Base-by-base conservation (phyloP, 1,284 basidiomycete genomes). In the Hemileia vastatrix region DNA sequence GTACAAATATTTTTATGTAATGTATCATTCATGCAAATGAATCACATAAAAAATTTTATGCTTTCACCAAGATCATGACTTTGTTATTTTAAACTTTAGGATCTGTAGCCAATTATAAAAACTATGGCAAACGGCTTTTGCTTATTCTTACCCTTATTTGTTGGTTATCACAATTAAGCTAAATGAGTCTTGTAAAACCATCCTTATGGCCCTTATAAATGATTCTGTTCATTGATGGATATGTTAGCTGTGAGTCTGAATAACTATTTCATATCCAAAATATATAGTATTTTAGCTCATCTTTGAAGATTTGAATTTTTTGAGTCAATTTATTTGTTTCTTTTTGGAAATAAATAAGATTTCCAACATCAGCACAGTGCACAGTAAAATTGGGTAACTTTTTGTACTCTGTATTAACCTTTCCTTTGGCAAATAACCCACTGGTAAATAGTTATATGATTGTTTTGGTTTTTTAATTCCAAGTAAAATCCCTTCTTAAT, bases 351-450 rank as follows among this genome's bases (percentile, higher is more conserved):
- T 47, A 18, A 63, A 47, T n/a, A 47, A 40, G n/a, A 50, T 63
- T 19, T 55, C 52, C 13, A 55, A 55, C 24, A 55, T 63, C 60
- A 56, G 53, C 19, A 55, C 60, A 13, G 45, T 63, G 9, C 60
- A 63, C 23, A 55, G 47, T 43, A 63, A 63, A n/a, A 43, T 63
- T 51, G 60, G 60, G 24, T 63, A 45, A 13, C 51, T 63, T 13
- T 43, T 45, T 47, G 47, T 63, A 8, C 36, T 40, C 19, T 4
- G 55, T 24, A 13, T 63, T 3, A 63, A 63, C 27, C 60, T 63
- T 11, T 43, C 60, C 60, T 36, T 31, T 63, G 21, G 60, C 53
- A 18, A 23, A 40, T 19, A 55, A 63, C 27, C 44, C 52, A 19
- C 13, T 24, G 15, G 54, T 63, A 6, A 54, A 63, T 27, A 63